These are phyloP conservation scores for Bidens hawaiensis DNA, from an alignment of 140 eudicot species.

Conservation along the genomic window DNA sequence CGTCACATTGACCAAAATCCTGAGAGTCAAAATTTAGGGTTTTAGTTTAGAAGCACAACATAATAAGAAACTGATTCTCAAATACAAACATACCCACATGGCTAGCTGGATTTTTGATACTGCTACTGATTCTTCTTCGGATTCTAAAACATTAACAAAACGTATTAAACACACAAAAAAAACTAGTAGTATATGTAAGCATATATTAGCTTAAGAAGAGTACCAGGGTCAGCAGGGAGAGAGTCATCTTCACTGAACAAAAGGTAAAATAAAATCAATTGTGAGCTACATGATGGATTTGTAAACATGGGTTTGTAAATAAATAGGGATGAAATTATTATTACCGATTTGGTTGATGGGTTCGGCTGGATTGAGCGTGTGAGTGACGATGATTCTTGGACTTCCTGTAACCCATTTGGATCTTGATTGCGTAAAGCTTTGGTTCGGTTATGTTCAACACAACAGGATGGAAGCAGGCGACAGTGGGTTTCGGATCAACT, in stretches of 20 bases:
- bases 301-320: too few species aligned
- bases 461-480: too few species aligned
- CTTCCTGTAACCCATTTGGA: conserved; percentile 61
- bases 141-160: conserved; percentile 25
- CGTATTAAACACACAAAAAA: neutral
- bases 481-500: too few species aligned
- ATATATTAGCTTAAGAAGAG: neutral
- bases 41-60: too few species aligned
- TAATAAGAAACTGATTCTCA: neutral
- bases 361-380: conserved; percentile 51
- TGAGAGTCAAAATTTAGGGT: conserved; percentile 16
- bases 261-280: conserved; percentile 1
- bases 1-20: conserved; percentile 99
- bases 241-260: conserved; percentile 49
- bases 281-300: neutral
- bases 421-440: neutral
- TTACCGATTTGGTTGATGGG: conserved; percentile 28
- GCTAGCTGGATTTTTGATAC: conserved; percentile 77
- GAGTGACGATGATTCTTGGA: conserved; percentile 47
- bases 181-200: conserved; percentile 21
- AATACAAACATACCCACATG: conserved; percentile 69
- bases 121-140: conserved; percentile 44
- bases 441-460: too few species aligned
- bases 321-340: too few species aligned
- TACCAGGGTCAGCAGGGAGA: conserved; percentile 68